phyloP scores from a whole-genome alignment of 495 filamentous ascomycete genomes.

The Penicillium canescens region DNA sequence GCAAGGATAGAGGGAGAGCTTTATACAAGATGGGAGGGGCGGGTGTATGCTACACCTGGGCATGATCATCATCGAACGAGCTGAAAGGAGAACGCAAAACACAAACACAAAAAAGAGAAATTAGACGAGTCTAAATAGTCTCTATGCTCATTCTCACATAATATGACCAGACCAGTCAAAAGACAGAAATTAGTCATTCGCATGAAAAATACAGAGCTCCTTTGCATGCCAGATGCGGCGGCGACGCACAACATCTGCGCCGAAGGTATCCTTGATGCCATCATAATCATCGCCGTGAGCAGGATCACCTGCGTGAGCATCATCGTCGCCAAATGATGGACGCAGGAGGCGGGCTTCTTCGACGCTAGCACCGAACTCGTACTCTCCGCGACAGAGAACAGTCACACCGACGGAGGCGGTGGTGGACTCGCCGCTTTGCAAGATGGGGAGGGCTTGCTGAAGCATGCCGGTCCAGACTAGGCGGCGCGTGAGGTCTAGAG shows the following conservation, averaged over 20 bases:
- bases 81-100: not conserved
- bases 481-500: conserved; percentile 80
- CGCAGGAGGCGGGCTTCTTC: conserved; percentile 67
- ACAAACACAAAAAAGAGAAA: not conserved
- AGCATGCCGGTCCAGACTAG: conserved; percentile 82
- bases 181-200: conserved; percentile 18
- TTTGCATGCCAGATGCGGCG: conserved; percentile 73
- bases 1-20: not conserved
- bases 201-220: conserved; percentile 62
- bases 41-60: conserved; percentile 5
- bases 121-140: not conserved
- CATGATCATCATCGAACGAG: conserved; percentile 6
- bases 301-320: conserved; percentile 15
- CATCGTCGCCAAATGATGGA: conserved; percentile 6
- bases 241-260: conserved; percentile 59
- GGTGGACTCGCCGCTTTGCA: conserved; percentile 55
- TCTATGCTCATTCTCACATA: not conserved
- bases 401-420: conserved; percentile 65
- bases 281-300: conserved; percentile 36
- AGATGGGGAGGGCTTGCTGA: conserved; percentile 66
- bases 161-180: not conserved
- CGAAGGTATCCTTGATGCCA: conserved; percentile 52
- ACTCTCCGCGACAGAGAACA: conserved; percentile 75
- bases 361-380: conserved; percentile 76
- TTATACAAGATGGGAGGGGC: not conserved